phyloP scores from a whole-genome alignment of 2,329 filamentous ascomycete genomes.

The Didymella segeticola region DNA sequence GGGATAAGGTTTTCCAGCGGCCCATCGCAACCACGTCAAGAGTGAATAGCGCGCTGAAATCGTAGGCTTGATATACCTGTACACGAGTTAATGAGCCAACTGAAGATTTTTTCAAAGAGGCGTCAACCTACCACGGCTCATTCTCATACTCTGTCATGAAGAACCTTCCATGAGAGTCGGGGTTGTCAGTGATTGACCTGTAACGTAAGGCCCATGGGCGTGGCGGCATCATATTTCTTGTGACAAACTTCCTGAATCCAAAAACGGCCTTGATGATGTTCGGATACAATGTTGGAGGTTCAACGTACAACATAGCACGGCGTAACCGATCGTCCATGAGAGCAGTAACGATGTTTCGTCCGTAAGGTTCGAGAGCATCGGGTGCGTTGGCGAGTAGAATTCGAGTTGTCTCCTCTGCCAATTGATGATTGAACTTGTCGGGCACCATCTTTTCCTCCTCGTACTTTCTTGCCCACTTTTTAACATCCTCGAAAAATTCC shows the following conservation, averaged over 20 bases:
- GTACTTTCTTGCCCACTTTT: constrained; percentile 62
- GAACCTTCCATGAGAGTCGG: constrained; percentile 55
- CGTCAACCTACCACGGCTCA: constrained; percentile 49
- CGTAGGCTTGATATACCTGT: constrained; percentile 35
- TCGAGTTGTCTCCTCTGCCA: constrained; percentile 66
- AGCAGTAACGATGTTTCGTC: constrained; percentile 60
- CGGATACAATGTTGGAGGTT: constrained; percentile 47
- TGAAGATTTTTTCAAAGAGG: background rate
- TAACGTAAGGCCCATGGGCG: constrained; percentile 49
- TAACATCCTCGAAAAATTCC: constrained; percentile 60
- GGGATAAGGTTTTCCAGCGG: constrained; percentile 69
- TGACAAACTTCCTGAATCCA: constrained; percentile 59
- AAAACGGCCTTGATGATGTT: constrained; percentile 58
- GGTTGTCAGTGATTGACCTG: constrained; percentile 51
- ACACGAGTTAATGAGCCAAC: background rate
- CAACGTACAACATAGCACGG: constrained; percentile 62
- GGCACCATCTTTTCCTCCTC: constrained; percentile 66
- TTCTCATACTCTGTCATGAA: constrained; percentile 25
- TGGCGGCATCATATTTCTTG: constrained; percentile 68
- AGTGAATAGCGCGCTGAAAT: constrained; percentile 27
- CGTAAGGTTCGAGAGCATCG: constrained; percentile 53
- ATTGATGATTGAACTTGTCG: constrained; percentile 43
- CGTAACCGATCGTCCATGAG: constrained; percentile 70
- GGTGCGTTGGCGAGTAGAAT: constrained; percentile 67
- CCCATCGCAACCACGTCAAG: constrained; percentile 48